Base-by-base conservation (phyloP, 1,284 basidiomycete genomes). In the Spongiforma sp. region DNA sequence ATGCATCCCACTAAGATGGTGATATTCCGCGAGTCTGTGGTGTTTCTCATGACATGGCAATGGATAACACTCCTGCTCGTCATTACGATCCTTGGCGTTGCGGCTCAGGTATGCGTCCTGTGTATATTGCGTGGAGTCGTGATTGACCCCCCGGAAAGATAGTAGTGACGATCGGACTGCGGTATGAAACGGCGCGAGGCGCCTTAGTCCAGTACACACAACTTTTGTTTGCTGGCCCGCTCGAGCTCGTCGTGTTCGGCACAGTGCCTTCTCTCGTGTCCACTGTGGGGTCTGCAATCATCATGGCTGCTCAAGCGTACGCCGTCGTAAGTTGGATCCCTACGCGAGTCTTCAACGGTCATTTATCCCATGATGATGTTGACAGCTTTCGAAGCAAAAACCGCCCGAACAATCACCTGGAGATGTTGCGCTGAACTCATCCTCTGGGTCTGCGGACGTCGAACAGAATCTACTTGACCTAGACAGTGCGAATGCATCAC, bases 11-110 rank as follows among this genome's bases (percentile, higher is more conserved):
- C 12, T 32, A 59, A 65, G 37, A 73, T 71, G 62, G 30, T 55
- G n/a, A 58, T 75, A 17, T 67, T 77, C 57, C 68, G 69, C 1
- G 69, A 77, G 14, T 72, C 72, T 2, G 61, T 78, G 4, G 77
- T 83, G 12, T 66, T 82, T 24, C 83, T 83, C 17, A 82, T 63
- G 33, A 79, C 65, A 65, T 78, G 66, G 76, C 78, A 66, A 64
- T 84, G 76, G 77, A 67, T 79, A 5, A 56, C 66, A 0, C 69
- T 80, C 67, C 65, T 82, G 26, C 53, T 76, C 26, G 63, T 78
- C 60, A 74, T 81, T 12, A 78, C 81, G 2, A 53, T 85, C 9
- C 81, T 82, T 61, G 85, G 85, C 2, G 83, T 87, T 62, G 63
- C 76, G 10, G 83, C 78, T 0, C 86, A 87, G 73, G 82, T 71